Evolutionary conservation across 768 basidiomycete genomes (phyloP).

Genomic region (Agaricus subrufescens): DNA sequence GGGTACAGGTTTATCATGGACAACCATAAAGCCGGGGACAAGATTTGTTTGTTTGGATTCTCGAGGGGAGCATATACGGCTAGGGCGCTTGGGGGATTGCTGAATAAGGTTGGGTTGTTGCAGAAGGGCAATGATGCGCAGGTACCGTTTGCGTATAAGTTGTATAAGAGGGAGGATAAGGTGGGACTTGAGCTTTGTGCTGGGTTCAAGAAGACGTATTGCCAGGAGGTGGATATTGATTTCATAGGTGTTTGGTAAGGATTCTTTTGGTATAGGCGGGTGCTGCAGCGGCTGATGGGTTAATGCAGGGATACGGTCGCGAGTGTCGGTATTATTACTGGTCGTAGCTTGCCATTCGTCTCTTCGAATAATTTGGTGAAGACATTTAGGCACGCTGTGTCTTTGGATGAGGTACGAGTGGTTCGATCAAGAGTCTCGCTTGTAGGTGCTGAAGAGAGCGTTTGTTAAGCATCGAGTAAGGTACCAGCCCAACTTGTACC

Average conservation of each 20-base stretch:
- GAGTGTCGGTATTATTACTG: conserved; percentile 64
- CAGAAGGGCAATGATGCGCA: conserved; percentile 65
- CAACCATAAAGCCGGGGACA: conserved; percentile 69
- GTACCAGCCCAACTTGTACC: conserved; percentile 61
- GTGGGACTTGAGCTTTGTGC: conserved; percentile 42
- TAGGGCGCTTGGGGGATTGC: conserved; percentile 71
- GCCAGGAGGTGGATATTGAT: conserved; percentile 61
- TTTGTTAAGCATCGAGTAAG: conserved; percentile 54
- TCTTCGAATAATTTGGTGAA: conserved; percentile 57
- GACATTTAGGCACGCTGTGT: conserved; percentile 71
- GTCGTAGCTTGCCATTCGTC: conserved; percentile 63
- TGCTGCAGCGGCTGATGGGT: not conserved
- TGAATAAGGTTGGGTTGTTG: conserved; percentile 75
- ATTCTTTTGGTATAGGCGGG: not conserved
- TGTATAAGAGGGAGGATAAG: conserved; percentile 53
- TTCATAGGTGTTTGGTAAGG: conserved; percentile 77
- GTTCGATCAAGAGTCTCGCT: not conserved
- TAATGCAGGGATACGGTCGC: conserved; percentile 71
- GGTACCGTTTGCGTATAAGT: conserved; percentile 68
- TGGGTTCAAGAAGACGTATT: conserved; percentile 74
- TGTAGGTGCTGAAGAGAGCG: not conserved
- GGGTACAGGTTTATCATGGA: conserved; percentile 81
- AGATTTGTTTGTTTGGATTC: conserved; percentile 76
- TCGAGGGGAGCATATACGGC: conserved; percentile 56
- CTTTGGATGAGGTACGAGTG: conserved; percentile 63